Conservation (phyloP, 75 land plant genomes). For the Ceratopteris richardii region DNA sequence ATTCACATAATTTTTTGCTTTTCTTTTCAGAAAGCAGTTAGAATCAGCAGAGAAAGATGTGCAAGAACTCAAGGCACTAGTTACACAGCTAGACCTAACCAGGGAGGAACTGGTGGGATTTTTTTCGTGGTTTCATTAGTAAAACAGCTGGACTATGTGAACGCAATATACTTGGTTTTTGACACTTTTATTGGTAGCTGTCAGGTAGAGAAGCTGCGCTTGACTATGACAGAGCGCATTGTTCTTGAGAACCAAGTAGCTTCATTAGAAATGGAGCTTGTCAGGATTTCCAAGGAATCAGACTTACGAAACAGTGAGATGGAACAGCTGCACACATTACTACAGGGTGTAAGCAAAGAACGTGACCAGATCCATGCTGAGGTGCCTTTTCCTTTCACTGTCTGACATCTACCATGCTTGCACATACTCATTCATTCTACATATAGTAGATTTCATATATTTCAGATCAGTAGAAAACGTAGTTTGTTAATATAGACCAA, state of each 20-base stretch:
- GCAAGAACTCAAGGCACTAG: slow-evolving; percentile 17
- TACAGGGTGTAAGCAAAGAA: slow-evolving; percentile 22
- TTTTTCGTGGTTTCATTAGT: neutral
- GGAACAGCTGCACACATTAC: slow-evolving; percentile 11
- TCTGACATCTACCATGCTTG: too few species aligned
- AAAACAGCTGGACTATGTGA: too few species aligned
- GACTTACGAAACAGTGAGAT: slow-evolving; percentile 15
- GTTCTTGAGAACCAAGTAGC: slow-evolving; percentile 12
- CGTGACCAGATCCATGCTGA: slow-evolving; percentile 21
- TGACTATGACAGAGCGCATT: slow-evolving; percentile 16
- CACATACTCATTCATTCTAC: too few species aligned
- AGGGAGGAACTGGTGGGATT: slow-evolving; percentile 24
- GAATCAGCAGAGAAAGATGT: slow-evolving; percentile 19
- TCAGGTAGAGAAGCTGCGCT: slow-evolving; percentile 26
- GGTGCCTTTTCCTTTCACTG: slow-evolving; percentile 10
- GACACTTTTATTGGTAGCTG: neutral
- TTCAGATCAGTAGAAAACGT: too few species aligned
- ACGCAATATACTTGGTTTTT: neutral
- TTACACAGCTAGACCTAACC: slow-evolving; percentile 26
- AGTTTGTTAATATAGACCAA: too few species aligned
- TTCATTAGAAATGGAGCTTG: slow-evolving; percentile 17
- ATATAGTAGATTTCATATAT: too few species aligned
- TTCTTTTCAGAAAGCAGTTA: slow-evolving; percentile 8
- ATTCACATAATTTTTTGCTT: too few species aligned
- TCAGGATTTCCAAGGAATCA: slow-evolving; percentile 15